Evolutionary conservation across 108 stramenopile species (phyloP).

Genomic region (Nitzschia inconspicua): DNA sequence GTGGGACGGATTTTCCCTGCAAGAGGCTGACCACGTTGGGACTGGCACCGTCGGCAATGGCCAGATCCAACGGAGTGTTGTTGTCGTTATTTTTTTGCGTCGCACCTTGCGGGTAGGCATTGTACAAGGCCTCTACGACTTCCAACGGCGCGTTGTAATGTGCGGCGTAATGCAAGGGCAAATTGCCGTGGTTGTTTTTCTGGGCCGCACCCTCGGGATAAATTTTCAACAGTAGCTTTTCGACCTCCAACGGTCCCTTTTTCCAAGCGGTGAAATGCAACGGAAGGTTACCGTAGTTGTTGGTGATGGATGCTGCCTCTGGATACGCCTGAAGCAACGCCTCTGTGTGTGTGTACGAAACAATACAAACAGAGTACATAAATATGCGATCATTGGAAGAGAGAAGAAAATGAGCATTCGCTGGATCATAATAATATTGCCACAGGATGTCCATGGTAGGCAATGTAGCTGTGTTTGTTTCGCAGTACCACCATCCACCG

Average conservation of each 20-base stretch:
- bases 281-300: constrained; percentile 85
- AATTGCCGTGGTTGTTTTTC: constrained; percentile 85
- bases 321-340: constrained; percentile 82
- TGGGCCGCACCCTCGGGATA: constrained; percentile 85
- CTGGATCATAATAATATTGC: not conserved
- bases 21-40: constrained; percentile 79
- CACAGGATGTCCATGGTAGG: not conserved
- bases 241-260: constrained; percentile 83
- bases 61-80: constrained; percentile 82
- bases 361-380: not conserved
- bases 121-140: constrained; percentile 80
- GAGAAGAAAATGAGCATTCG: not conserved
- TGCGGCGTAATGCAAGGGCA: constrained; percentile 83
- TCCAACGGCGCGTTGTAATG: constrained; percentile 85
- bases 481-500: not conserved
- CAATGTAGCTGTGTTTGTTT: no score
- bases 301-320: constrained; percentile 79
- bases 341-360: constrained; percentile 36
- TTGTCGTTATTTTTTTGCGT: constrained; percentile 83
- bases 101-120: constrained; percentile 83
- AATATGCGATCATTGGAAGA: not conserved
- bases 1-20: constrained; percentile 78
- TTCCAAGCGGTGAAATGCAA: constrained; percentile 86
- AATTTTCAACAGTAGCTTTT: constrained; percentile 67
- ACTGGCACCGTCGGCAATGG: constrained; percentile 80